Base-by-base conservation (phyloP, 2,329 filamentous ascomycete genomes). In the Fusarium caatingaense region DNA sequence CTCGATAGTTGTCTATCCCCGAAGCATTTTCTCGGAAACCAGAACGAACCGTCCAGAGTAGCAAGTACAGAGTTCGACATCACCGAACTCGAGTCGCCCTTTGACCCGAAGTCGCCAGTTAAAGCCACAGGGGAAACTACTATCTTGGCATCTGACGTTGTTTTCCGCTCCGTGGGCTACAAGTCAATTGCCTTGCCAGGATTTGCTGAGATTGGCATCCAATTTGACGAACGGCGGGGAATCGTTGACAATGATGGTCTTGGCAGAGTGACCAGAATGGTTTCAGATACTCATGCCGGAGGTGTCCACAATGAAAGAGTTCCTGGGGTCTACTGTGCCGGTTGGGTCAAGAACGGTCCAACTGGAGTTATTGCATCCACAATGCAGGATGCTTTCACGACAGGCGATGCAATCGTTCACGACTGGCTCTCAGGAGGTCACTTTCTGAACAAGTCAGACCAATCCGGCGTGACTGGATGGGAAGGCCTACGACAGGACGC, bases 281-380 rank as follows among this genome's bases (percentile, higher is more conserved):
- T 69, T 15, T 74, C 76, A 60, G 64, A 74, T 64, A 44, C 74
- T 54, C 41, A 66, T 21, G 68, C 64, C 20, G 72, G 77, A 69
- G 64, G 77, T 68, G 79, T 71, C 69, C 79, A 63, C 74, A 84
- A 55, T 73, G 83, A 70, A 80, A 85, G 66, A 75, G 83, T 70
- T 76, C 88, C 91, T 0, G 93, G 95, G 0, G 80, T 97, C 28
- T 99, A 99, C 81, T 97, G 94, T 71, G 92, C 95, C 18, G 96
- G 96, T 1, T 99, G 96, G 96, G 94, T 98, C 12, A 98, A 98
- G 82, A 88, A 92, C 37, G 96, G 96, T 0, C 95, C 96, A 0
- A 98, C 94, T 0, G 96, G 96, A 4, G 94, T 98, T 6, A 99
- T 99, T 78, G 95, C 95, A 2, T 94, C 91, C 30, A 99, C 96